These are phyloP conservation scores for Pseudomonodictys pantanalensis DNA, from an alignment of 495 filamentous ascomycete species.

Conservation along the genomic window DNA sequence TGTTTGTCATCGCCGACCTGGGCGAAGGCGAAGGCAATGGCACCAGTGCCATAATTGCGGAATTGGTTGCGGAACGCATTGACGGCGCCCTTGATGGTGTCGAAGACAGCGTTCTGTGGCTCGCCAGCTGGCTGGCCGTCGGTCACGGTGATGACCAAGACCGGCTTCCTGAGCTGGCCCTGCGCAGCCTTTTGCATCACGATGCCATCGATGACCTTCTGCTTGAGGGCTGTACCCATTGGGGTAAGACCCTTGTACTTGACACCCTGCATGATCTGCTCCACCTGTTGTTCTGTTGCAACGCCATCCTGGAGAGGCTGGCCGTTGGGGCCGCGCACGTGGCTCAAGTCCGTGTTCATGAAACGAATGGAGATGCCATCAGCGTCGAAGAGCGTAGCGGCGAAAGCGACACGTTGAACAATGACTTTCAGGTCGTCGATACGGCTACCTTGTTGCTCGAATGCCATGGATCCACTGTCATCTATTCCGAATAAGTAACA, in stretches of 20 bases:
- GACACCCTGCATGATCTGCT: conserved; percentile 54
- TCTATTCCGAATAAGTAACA: conserved; percentile 43
- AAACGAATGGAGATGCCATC: conserved; percentile 70
- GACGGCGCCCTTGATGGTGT: conserved; percentile 51
- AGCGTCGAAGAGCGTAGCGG: conserved; percentile 65
- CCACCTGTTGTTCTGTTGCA: conserved; percentile 56
- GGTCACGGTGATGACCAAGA: conserved; percentile 69
- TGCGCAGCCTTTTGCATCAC: conserved; percentile 52
- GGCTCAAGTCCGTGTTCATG: conserved; percentile 55
- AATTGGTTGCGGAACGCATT: conserved; percentile 46
- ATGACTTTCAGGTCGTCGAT: conserved; percentile 65
- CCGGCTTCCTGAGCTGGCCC: conserved; percentile 58
- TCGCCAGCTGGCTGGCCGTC: conserved; percentile 65
- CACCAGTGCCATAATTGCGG: conserved; percentile 50
- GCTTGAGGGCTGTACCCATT: conserved; percentile 58
- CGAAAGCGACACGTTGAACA: conserved; percentile 58
- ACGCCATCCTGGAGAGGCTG: conserved; percentile 49
- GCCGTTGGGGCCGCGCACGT: conserved; percentile 11
- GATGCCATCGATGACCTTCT: conserved; percentile 62
- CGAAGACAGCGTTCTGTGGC: conserved; percentile 47
- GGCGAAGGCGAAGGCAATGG: conserved; percentile 67
- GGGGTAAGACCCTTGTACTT: conserved; percentile 68
- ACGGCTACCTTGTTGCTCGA: conserved; percentile 63
- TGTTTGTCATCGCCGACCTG: conserved; percentile 69
- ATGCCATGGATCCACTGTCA: conserved; percentile 70